Conservation (phyloP, 23 red algal species). For the Agarophyton chilense region DNA sequence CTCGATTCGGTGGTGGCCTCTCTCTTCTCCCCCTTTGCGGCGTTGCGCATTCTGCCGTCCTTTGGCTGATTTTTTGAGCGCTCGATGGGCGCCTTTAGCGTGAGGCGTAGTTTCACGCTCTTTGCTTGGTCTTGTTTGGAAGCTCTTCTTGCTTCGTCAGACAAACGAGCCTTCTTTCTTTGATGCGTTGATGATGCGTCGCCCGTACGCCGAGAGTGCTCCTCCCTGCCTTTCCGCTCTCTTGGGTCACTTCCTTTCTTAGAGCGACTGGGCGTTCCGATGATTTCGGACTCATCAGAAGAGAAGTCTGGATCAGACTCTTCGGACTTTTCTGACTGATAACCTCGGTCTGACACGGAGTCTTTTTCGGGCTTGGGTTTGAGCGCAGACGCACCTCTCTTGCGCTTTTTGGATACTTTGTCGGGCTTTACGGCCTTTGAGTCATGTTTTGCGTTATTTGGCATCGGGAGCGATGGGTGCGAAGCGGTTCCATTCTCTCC, state of each 20-base stretch:
- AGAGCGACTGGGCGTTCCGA: not conserved
- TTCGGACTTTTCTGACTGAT: not conserved
- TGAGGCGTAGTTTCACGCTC: conserved; percentile 45
- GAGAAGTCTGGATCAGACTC: not conserved
- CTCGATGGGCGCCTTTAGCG: conserved; percentile 47
- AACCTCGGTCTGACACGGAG: conserved; percentile 4
- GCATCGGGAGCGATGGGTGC: not conserved
- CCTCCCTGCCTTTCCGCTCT: not conserved
- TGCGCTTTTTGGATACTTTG: conserved; percentile 33
- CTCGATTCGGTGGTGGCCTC: conserved; percentile 14
- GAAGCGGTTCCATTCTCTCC: not conserved
- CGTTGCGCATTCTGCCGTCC: conserved; percentile 17
- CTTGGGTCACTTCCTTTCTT: not conserved
- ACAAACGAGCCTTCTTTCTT: not conserved
- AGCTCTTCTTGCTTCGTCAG: conserved; percentile 3
- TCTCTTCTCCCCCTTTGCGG: conserved; percentile 11
- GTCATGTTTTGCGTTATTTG: not conserved
- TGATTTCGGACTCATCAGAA: not conserved
- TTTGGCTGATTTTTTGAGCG: not conserved
- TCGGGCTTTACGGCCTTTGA: conserved; percentile 13
- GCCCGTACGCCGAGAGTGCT: not conserved
- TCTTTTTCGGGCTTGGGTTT: not conserved
- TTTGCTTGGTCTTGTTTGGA: not conserved
- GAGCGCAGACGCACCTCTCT: not conserved
- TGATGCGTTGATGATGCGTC: not conserved